Base-by-base conservation (phyloP, 2,329 filamentous ascomycete species). In the Fusarium zealandicum region DNA sequence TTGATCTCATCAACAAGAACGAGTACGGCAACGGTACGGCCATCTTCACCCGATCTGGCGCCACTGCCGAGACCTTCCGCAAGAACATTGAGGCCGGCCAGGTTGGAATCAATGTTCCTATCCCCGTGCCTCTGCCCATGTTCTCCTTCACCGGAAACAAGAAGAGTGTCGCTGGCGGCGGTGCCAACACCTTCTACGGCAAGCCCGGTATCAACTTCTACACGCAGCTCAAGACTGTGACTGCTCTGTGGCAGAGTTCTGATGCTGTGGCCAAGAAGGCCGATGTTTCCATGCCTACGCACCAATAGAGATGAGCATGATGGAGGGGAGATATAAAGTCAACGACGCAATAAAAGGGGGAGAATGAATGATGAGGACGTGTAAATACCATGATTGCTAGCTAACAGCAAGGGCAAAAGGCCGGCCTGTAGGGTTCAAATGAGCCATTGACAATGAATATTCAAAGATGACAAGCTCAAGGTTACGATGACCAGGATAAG, bases 141-240 rank as follows among this genome's bases (percentile, higher is more conserved):
- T 89, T 89, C 75, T 86, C 83, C 50, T 89, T 90, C 73, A 89
- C 86, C 22, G 87, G 86, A 37, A 89, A 89, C 80, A 93, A 99
- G 87, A 93, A 90, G 82, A 92, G 87, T 69, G 82, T 98, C 51
- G 95, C 95, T 1, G 95, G 93, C 48, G 93, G 93, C 45, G 93
- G 95, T 57, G 90, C 90, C 31, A 96, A 85, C 78, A 96, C 92
- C 13, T 98, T 99, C 74, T 99, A 99, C 76, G 95, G 95, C 64
- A 90, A 90, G 76, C 91, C 92, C 1, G 95, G 93, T 18, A 77
- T 99, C 72, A 88, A 90, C 72, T 99, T 99, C 73, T 98, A 96
- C 76, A 99, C 95, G 3, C 95, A 98, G 78, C 84, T 90, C 71
- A 98, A 99, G 90, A 99, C 95, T 3, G 95, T 99, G 41, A 99